These are phyloP conservation scores for Madurella fahalii DNA, from an alignment of 2,329 filamentous ascomycete genomes.

Conservation along the genomic window DNA sequence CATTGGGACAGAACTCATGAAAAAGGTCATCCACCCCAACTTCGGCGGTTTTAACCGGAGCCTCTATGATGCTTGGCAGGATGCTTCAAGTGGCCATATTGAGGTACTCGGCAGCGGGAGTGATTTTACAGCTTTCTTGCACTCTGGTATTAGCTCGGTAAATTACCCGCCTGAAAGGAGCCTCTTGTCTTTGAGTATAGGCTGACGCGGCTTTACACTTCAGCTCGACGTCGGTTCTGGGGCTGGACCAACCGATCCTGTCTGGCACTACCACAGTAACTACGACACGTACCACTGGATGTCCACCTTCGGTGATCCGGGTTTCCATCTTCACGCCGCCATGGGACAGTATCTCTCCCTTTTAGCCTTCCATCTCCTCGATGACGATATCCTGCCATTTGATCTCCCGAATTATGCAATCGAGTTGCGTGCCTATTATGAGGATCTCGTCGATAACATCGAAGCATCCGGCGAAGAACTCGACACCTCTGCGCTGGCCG, in stretches of 20 bases:
- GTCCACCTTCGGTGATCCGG: conserved; percentile 71
- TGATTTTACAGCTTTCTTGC: conserved; percentile 85
- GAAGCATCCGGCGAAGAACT: conserved; percentile 32
- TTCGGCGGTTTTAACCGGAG: conserved; percentile 64
- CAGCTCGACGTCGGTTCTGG: conserved; percentile 62
- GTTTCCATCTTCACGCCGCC: conserved; percentile 72
- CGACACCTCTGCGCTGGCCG: conserved; percentile 36
- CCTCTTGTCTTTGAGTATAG: conserved; percentile 29
- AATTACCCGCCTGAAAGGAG: conserved; percentile 65
- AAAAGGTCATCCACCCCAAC: conserved; percentile 54
- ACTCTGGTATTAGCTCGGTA: conserved; percentile 50
- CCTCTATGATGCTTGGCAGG: conserved; percentile 70
- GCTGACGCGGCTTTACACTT: too few relatives aligned
- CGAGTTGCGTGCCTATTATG: conserved; percentile 60
- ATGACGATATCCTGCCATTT: conserved; percentile 78
- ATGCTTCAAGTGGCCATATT: conserved; percentile 51
- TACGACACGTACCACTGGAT: conserved; percentile 91
- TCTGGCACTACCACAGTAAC: conserved; percentile 75
- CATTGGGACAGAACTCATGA: conserved; percentile 58
- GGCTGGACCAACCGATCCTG: conserved; percentile 57
- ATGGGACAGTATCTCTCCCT: conserved; percentile 76
- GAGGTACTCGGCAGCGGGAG: conserved; percentile 68
- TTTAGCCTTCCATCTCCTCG: conserved; percentile 75
- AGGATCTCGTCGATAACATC: conserved; percentile 43
- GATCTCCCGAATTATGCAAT: conserved; percentile 70